Conservation (phyloP, 1,139 yeast genomes). For the Pichia sp. region DNA sequence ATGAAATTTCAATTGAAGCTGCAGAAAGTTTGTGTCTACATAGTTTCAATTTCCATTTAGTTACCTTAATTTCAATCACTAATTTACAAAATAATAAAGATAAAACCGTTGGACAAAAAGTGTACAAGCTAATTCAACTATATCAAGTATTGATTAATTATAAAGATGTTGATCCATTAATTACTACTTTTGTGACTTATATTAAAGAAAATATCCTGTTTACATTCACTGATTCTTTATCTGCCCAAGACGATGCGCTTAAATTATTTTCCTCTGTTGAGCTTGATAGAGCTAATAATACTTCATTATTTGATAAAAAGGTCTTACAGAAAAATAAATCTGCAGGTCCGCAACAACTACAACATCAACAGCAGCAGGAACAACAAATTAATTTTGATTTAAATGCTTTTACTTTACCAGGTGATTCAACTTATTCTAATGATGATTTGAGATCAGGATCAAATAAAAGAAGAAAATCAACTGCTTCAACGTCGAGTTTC, state of each 20-base stretch:
- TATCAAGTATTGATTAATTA: slow-evolving; percentile 21
- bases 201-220: slow-evolving; percentile 17
- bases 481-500: slow-evolving; percentile 24
- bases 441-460: slow-evolving; percentile 15
- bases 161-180: slow-evolving; percentile 22
- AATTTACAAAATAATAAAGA: slow-evolving; percentile 18
- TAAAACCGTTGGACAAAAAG: slow-evolving; percentile 13
- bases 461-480: slow-evolving; percentile 23
- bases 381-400: slow-evolving; percentile 20
- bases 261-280: slow-evolving; percentile 18
- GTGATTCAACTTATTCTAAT: slow-evolving; percentile 14
- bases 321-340: slow-evolving; percentile 1
- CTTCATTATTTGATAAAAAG: slow-evolving; percentile 23
- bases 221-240: slow-evolving; percentile 10
- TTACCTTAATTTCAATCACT: slow-evolving; percentile 23
- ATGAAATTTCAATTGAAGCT: slow-evolving; percentile 20
- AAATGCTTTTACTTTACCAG: slow-evolving; percentile 24
- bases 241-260: slow-evolving; percentile 20
- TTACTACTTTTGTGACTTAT: slow-evolving; percentile 18
- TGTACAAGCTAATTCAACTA: slow-evolving; percentile 19
- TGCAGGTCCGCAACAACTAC: neutral
- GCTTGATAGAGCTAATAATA: slow-evolving; percentile 2
- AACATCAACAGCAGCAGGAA: neutral
- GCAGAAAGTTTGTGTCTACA: slow-evolving; percentile 25
- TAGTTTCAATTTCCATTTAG: slow-evolving; percentile 28